A percentile compares a stretch with the other conserved stretches of the same genome.
phyloP scores from a whole-genome alignment of 2,329 filamentous ascomycete species.

The Graphilbum sp. region DNA sequence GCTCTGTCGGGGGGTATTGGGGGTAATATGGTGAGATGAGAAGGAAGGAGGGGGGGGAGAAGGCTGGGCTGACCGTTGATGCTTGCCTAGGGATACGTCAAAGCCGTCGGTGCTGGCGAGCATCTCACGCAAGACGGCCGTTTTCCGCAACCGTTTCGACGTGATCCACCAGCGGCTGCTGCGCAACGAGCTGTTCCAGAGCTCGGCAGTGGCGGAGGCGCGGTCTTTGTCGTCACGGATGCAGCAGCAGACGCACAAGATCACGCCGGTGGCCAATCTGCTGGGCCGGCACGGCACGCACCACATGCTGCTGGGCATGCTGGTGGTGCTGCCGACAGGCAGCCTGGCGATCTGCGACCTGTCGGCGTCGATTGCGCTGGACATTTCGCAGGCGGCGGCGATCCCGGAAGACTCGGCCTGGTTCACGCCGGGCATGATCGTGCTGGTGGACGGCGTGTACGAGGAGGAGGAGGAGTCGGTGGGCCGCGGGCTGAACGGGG shows the following conservation, averaged over 20 bases:
- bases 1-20: background rate
- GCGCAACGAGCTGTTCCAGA: conserved; percentile 85
- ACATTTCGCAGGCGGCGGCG: conserved; percentile 63
- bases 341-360: conserved; percentile 70
- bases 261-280: conserved; percentile 68
- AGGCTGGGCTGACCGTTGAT: no score
- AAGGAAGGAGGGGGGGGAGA: no score
- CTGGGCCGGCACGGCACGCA: conserved; percentile 67
- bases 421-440: conserved; percentile 92
- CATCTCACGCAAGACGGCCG: conserved; percentile 63
- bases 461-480: conserved; percentile 71
- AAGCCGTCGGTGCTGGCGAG: conserved; percentile 59
- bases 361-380: conserved; percentile 73
- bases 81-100: conserved; percentile 31
- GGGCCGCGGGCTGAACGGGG: conserved; percentile 56
- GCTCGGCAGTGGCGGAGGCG: conserved; percentile 52
- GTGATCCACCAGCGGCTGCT: conserved; percentile 83
- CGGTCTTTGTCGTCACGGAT: conserved; percentile 25
- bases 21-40: no score
- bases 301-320: conserved; percentile 74
- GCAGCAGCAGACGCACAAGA: conserved; percentile 56
- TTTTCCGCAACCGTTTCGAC: conserved; percentile 84
- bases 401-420: conserved; percentile 78
- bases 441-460: conserved; percentile 89
- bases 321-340: conserved; percentile 67